A percentile compares a stretch with the other conserved stretches of the same genome.
phyloP scores from a whole-genome alignment of 345 rosid genomes.

The Gossypium australe region DNA sequence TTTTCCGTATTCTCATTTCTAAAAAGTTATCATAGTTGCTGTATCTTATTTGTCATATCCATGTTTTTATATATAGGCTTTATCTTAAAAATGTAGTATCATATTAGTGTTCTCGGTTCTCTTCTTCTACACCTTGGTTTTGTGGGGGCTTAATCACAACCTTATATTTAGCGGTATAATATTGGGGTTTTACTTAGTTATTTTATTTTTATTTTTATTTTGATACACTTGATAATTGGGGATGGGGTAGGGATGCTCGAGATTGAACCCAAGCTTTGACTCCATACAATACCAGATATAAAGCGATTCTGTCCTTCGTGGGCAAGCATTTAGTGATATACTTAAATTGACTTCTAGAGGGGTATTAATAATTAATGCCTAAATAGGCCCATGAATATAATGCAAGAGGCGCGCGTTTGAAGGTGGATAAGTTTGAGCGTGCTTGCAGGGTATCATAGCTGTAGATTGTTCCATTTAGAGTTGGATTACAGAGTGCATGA shows the following conservation, averaged over 20 bases:
- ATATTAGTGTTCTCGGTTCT: neutral
- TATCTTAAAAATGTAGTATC: neutral
- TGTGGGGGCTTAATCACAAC: neutral
- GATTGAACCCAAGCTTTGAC: neutral
- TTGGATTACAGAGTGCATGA: neutral
- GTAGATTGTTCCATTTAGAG: neutral
- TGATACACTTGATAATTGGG: neutral
- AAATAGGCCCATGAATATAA: neutral
- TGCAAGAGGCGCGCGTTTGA: neutral
- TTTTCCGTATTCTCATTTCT: neutral
- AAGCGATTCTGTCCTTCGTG: neutral
- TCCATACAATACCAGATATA: too few relatives aligned
- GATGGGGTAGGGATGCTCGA: neutral
- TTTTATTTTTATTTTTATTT: neutral
- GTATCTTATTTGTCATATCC: neutral
- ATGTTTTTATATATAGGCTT: neutral
- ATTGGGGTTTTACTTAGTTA: neutral
- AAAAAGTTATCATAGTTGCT: neutral
- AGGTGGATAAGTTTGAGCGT: neutral
- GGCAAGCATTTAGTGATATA: neutral
- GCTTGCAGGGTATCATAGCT: neutral
- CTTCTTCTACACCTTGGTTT: neutral
- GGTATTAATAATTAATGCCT: neutral
- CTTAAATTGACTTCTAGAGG: neutral
- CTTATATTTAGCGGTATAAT: neutral